Evolutionary conservation across 2,329 filamentous ascomycete species (phyloP), one percentile per base, ranked within the genome.

Genomic region (Alternaria gaisen): DNA sequence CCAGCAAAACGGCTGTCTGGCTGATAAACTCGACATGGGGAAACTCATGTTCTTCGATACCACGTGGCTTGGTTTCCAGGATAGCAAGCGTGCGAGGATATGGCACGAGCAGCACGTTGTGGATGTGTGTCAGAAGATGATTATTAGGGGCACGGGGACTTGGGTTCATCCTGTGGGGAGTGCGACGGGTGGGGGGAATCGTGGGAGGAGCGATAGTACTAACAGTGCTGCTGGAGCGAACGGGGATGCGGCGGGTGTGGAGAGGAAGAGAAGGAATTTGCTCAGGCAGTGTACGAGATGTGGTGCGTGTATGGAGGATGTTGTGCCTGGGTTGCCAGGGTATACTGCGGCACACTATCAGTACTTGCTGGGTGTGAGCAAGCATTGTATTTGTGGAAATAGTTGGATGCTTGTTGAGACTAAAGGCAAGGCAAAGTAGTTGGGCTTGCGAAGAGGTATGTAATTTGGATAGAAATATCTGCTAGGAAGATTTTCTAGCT

Each of bases 11-110:
- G 66, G 65, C 0, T 81, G 83, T 20, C 84, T 94, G 55, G 83
- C 86, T 41, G 81, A 81, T 5, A 83, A 85, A 56, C 84, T 89
- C 11, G 88, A 95, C 66, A 84, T 87, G 28, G 86, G 89, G 10
- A 85, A 85, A 61, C 83, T 97, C 50, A 91, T 91, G 79, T 91
- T 93, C 77, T 86, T 87, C 50, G 87, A 95, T 73, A 92, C 89
- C 56, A 83, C 83, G 50, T 86, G 91, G 74, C 82, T 95, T 11
- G 90, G 90, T 5, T 81, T 92, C 14, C 84, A 85, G 10, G 85
- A 89, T 54, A 87, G 89, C 60, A 78, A 79, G 14, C 80, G 81
- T 18, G 86, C 84, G 5, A 86, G 88, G 65, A 78, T 84, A 10
- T 92, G 90, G 76, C 86, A 86, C 63, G 83, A 84, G n/a, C 80